Conservation (phyloP, 805 yeast genomes). For the Wickerhamiella siamensis region DNA sequence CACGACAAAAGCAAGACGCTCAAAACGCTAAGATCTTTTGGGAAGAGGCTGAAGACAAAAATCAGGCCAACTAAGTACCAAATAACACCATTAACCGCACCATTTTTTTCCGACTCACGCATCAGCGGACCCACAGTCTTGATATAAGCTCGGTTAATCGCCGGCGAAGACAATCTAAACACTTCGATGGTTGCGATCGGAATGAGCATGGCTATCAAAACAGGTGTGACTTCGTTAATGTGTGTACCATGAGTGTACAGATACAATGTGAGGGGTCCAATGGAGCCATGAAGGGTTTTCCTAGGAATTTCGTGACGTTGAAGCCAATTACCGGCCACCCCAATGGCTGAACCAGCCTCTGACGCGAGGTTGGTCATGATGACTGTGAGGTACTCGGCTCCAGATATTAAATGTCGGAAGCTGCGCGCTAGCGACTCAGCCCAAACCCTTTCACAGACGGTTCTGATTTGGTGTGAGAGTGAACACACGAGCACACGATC, state of each 20-base stretch:
- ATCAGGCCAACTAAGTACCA: constrained; percentile 75
- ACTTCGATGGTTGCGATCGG: constrained; percentile 49
- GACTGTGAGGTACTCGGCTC: too few species aligned
- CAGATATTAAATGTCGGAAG: too few species aligned
- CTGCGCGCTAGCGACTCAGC: too few species aligned
- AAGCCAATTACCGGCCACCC: constrained; percentile 29
- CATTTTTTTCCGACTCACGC: constrained; percentile 64
- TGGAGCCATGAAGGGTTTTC: constrained; percentile 74
- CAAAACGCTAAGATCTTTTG: constrained; percentile 70
- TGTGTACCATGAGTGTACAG: constrained; percentile 51
- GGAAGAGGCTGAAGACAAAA: constrained; percentile 51
- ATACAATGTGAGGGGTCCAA: constrained; percentile 68
- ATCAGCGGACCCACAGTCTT: constrained; percentile 61
- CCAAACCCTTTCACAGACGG: too few species aligned
- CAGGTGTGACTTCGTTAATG: constrained; percentile 42
- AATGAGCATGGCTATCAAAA: constrained; percentile 41
- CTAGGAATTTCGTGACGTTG: constrained; percentile 81
- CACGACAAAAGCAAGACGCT: constrained; percentile 74
- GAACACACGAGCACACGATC: too few species aligned
- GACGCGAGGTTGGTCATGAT: not conserved
- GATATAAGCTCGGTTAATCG: constrained; percentile 56
- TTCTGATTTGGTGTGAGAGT: too few species aligned
- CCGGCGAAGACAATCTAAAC: constrained; percentile 44
- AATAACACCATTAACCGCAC: constrained; percentile 61
- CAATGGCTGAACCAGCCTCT: not conserved